Conservation (phyloP, 129 eudicot species). For the Helichrysum umbraculigerum region DNA sequence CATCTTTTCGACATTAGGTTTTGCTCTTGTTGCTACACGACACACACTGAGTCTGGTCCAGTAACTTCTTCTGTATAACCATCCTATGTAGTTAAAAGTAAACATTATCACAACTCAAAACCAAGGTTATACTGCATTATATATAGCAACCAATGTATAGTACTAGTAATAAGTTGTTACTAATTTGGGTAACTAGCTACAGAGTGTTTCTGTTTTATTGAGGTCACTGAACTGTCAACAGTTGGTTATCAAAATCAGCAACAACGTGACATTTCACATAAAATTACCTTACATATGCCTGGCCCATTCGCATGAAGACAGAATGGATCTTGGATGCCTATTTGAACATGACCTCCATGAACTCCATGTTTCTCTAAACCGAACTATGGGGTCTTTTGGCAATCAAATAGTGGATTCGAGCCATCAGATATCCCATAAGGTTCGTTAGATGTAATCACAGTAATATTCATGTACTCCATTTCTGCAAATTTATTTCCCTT, state of each 20-base stretch:
- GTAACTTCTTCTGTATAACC: constrained; percentile 68
- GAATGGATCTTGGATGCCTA: constrained; percentile 67
- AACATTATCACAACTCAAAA: too few species aligned
- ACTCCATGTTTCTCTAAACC: constrained; percentile 59
- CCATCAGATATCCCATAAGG: constrained; percentile 84
- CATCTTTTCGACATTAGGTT: constrained; percentile 51
- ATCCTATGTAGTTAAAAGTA: constrained; percentile 45
- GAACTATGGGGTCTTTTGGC: constrained; percentile 44
- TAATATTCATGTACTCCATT: constrained; percentile 78
- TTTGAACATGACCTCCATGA: constrained; percentile 94
- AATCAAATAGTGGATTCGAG: constrained; percentile 72
- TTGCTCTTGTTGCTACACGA: constrained; percentile 80
- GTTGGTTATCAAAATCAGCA: too few species aligned
- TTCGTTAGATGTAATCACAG: constrained; percentile 76
- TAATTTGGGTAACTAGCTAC: too few species aligned
- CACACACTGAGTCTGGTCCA: constrained; percentile 54
- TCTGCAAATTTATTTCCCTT: constrained; percentile 80
- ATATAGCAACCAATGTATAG: too few species aligned
- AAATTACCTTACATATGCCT: constrained; percentile 76
- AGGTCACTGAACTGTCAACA: too few species aligned
- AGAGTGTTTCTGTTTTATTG: too few species aligned
- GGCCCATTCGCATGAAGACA: constrained; percentile 54
- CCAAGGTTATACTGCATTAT: too few species aligned
- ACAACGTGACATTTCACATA: too few species aligned
- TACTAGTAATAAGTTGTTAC: too few species aligned